These are phyloP conservation scores for Quercus rubra DNA, from an alignment of 306 rosid species.

Conservation along the genomic window DNA sequence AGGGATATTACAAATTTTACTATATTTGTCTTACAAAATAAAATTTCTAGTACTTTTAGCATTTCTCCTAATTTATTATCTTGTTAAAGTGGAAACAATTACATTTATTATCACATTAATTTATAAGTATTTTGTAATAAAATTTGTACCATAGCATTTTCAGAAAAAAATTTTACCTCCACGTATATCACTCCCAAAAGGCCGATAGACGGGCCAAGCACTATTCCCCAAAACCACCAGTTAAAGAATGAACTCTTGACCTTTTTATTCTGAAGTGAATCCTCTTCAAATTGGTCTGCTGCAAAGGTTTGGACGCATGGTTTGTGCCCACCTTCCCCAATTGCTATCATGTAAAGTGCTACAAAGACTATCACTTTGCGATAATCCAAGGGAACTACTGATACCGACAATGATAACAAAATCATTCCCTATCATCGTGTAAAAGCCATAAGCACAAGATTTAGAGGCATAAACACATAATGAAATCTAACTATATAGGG, in stretches of 20 bases:
- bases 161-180: constrained; percentile 33
- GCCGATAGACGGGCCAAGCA: constrained; percentile 40
- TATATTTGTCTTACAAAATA: too few species aligned
- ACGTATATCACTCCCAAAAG: constrained; percentile 41
- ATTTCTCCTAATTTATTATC: too few species aligned
- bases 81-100: too few species aligned
- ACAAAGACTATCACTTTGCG: constrained; percentile 31
- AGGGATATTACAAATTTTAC: too few species aligned
- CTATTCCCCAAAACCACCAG: constrained; percentile 70
- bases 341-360: constrained; percentile 49
- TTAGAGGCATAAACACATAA: neutral
- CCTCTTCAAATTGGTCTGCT: constrained; percentile 73
- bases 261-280: constrained; percentile 41
- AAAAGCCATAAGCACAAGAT: neutral
- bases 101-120: too few species aligned
- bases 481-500: neutral
- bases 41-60: too few species aligned
- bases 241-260: constrained; percentile 72
- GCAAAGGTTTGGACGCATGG: constrained; percentile 83
- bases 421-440: constrained; percentile 41
- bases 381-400: constrained; percentile 17
- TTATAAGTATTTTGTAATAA: too few species aligned
- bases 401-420: constrained; percentile 44
- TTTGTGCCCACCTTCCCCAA: constrained; percentile 73
- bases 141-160: too few species aligned